A percentile compares a stretch with the other conserved stretches of the same genome.
Conservation (phyloP, 306 rosid species). For the Rubus idaeus region DNA sequence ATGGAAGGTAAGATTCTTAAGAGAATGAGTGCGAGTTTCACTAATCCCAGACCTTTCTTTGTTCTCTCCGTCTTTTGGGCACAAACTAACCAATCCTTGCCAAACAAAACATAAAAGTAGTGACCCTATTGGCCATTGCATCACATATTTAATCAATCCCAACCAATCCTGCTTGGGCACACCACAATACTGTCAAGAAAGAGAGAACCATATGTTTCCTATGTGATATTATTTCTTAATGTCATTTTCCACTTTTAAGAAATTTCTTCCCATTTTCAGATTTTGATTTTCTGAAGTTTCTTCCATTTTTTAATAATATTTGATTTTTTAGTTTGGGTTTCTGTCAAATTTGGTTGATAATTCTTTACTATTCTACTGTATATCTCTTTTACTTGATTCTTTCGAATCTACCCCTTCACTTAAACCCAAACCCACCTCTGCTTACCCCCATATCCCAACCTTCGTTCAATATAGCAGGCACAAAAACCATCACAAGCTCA, state of each 20-base stretch:
- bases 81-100: conserved; percentile 25
- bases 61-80: neutral
- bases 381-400: too few relatives aligned
- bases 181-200: neutral
- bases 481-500: too few relatives aligned
- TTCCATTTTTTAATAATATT: neutral
- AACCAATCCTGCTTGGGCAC: neutral
- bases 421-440: too few relatives aligned
- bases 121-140: neutral
- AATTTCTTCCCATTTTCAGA: neutral
- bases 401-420: too few relatives aligned
- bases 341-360: neutral
- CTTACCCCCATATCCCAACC: too few relatives aligned
- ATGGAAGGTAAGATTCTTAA: conserved; percentile 11
- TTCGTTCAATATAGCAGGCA: too few relatives aligned
- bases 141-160: conserved; percentile 10
- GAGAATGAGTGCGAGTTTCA: conserved; percentile 11
- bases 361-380: too few relatives aligned
- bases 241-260: neutral
- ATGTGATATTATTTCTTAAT: neutral
- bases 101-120: neutral
- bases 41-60: neutral
- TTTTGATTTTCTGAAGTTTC: too few relatives aligned
- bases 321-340: neutral
- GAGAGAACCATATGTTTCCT: neutral